Evolutionary conservation across 257 asterid species (phyloP).

Genomic region (Solanum chiquidenum): DNA sequence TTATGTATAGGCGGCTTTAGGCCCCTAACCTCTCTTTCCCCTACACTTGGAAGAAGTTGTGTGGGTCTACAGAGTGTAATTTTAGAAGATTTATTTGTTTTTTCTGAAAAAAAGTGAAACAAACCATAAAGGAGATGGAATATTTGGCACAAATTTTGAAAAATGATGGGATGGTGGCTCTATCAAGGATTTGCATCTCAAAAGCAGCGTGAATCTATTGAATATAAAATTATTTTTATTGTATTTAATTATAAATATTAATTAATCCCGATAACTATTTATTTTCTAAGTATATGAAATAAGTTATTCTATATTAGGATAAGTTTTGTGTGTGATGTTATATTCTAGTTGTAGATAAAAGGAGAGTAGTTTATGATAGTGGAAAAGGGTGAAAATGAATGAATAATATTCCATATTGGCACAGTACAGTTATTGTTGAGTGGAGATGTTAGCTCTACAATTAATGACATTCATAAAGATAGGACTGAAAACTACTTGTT

Average conservation of each 20-base stretch:
- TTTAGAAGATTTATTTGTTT: neutral
- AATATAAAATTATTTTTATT: neutral
- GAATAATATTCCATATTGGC: neutral
- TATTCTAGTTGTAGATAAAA: neutral
- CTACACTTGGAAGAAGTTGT: neutral
- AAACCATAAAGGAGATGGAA: neutral
- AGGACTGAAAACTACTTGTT: conserved; percentile 31
- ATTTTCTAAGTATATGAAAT: neutral
- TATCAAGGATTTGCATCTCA: neutral
- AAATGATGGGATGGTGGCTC: neutral
- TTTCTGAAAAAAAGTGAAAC: neutral
- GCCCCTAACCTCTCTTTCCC: neutral
- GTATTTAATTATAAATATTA: neutral
- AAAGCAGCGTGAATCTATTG: neutral
- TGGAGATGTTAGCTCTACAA: conserved; percentile 17
- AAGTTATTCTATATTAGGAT: neutral
- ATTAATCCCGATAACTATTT: neutral
- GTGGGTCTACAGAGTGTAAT: neutral
- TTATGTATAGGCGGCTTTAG: neutral
- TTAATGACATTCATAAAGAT: conserved; percentile 27
- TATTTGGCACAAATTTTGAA: neutral
- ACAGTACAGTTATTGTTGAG: neutral
- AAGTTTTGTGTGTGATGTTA: neutral
- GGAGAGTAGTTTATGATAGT: conserved; percentile 1
- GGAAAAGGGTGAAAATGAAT: neutral